phyloP scores from a whole-genome alignment of 2,329 filamentous ascomycete genomes.

The Didymosphaeria variabile region DNA sequence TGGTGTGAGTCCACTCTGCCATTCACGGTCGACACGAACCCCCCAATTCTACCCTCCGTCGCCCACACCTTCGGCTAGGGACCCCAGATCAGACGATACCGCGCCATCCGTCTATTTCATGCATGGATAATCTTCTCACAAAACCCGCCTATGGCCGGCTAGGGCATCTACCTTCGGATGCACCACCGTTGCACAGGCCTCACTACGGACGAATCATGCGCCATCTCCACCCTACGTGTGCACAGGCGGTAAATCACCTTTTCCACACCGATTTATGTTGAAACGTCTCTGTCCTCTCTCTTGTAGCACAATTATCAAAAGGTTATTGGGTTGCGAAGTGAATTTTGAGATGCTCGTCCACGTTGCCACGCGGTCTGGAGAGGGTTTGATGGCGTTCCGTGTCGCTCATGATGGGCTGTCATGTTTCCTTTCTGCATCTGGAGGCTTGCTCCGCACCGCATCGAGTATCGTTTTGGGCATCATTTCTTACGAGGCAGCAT shows the following conservation, averaged over 20 bases:
- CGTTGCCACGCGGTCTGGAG: slow-evolving; percentile 1
- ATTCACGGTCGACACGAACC: slow-evolving; percentile 34
- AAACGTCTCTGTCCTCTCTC: slow-evolving; percentile 4
- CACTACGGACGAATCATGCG: slow-evolving; percentile 2
- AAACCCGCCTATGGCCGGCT: slow-evolving; percentile 25
- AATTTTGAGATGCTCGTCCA: slow-evolving; percentile 8
- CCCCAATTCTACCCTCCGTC: slow-evolving; percentile 27
- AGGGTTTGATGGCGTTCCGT: slow-evolving; percentile 1
- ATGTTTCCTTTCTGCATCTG: slow-evolving; percentile 15
- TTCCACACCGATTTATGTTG: not conserved
- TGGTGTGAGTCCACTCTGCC: slow-evolving; percentile 34
- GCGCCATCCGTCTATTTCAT: slow-evolving; percentile 32
- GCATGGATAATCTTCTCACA: slow-evolving; percentile 47
- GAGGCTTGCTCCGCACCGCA: slow-evolving; percentile 16
- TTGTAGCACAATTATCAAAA: slow-evolving; percentile 18
- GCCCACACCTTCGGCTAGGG: slow-evolving; percentile 25
- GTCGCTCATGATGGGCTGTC: not conserved
- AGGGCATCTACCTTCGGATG: slow-evolving; percentile 14
- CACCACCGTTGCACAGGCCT: not conserved
- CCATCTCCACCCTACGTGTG: not conserved
- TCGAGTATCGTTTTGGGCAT: slow-evolving; percentile 15
- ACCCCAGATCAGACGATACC: slow-evolving; percentile 35
- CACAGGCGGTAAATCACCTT: not conserved
- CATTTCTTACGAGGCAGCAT: slow-evolving; percentile 19
- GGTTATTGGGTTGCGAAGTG: slow-evolving; percentile 13